These are phyloP conservation scores for Tulasnella sp. DNA, from an alignment of 768 basidiomycete species.

Conservation along the genomic window DNA sequence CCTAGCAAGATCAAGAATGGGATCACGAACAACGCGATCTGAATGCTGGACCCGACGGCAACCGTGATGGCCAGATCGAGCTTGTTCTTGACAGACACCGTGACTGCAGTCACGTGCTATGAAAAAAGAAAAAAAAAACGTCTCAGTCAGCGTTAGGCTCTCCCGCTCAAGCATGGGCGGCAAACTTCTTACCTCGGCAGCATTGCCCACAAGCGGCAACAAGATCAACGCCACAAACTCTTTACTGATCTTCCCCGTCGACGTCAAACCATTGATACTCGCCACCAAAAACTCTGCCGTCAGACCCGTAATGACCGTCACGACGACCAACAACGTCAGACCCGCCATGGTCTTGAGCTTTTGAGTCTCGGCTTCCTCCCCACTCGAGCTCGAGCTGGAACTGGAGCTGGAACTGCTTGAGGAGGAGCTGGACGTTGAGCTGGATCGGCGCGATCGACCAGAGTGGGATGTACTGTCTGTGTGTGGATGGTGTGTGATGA, in stretches of 20 bases:
- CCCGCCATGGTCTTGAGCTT: conserved; percentile 42
- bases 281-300: conserved; percentile 63
- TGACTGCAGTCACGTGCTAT: conserved; percentile 78
- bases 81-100: conserved; percentile 57
- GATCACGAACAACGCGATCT: conserved; percentile 70
- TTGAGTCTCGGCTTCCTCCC: conserved; percentile 41
- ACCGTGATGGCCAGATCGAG: conserved; percentile 78
- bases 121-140: no score
- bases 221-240: conserved; percentile 81
- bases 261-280: conserved; percentile 67
- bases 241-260: conserved; percentile 34
- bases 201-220: conserved; percentile 88
- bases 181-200: conserved; percentile 36
- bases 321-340: conserved; percentile 40
- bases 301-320: conserved; percentile 35
- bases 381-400: not conserved
- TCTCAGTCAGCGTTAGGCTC: no score
- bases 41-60: conserved; percentile 51
- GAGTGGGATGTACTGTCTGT: not conserved
- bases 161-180: no score
- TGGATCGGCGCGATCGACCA: not conserved
- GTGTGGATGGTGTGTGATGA: not conserved
- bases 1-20: conserved; percentile 31
- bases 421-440: not conserved
- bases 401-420: not conserved